A percentile compares a stretch with the other conserved stretches of the same genome.
phyloP scores from a whole-genome alignment of 306 rosid genomes.

The Sophora flavescens region DNA sequence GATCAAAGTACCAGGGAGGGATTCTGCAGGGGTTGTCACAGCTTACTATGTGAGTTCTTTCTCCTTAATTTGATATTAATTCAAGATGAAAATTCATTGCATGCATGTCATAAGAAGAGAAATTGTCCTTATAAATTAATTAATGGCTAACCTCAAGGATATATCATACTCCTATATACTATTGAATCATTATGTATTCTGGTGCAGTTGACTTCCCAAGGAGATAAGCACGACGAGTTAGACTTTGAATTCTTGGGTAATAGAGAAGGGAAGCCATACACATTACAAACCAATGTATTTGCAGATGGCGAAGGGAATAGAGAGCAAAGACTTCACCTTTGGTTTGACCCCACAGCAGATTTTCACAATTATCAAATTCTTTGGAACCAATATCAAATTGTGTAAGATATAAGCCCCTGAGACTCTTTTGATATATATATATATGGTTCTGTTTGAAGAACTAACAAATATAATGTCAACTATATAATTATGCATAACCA shows the following conservation, averaged over 20 bases:
- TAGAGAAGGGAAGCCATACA: constrained; percentile 50
- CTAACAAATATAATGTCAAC: not conserved
- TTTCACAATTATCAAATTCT: constrained; percentile 61
- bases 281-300: constrained; percentile 67
- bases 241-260: constrained; percentile 77
- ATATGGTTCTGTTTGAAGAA: not conserved
- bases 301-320: constrained; percentile 53
- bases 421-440: not conserved
- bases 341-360: constrained; percentile 69
- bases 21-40: constrained; percentile 67
- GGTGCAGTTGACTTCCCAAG: constrained; percentile 55
- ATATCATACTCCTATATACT: not conserved
- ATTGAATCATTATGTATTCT: not conserved
- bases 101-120: not conserved
- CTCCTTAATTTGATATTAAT: not conserved
- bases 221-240: constrained; percentile 55
- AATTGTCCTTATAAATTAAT: too few relatives aligned
- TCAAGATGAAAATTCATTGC: not conserved
- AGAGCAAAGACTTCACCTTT: constrained; percentile 63
- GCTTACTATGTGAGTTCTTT: constrained; percentile 53
- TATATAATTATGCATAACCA: not conserved
- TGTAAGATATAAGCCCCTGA: constrained; percentile 47
- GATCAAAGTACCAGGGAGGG: constrained; percentile 58
- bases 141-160: not conserved
- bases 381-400: constrained; percentile 70